These are phyloP conservation scores for Raddia guianensis DNA, from an alignment of 176 grass and related monocot genomes.

Conservation along the genomic window DNA sequence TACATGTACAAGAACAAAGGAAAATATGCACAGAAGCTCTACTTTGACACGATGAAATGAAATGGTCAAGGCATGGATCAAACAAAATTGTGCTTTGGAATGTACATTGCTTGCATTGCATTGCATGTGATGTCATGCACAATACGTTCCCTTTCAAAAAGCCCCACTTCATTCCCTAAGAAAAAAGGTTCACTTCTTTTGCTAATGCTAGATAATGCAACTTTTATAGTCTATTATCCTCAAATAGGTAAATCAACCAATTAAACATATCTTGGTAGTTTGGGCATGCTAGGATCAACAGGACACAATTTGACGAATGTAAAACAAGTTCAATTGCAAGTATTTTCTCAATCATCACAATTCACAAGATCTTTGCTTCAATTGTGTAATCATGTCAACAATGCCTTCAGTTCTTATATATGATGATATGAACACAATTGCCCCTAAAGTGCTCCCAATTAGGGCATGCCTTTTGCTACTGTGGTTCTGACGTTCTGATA, in stretches of 20 bases:
- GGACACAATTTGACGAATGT: neutral
- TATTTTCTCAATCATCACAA: constrained; percentile 10
- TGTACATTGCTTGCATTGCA: neutral
- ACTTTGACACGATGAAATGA: neutral
- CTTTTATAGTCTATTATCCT: neutral
- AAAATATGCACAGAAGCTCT: too few relatives aligned
- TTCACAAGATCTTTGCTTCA: neutral
- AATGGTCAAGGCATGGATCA: constrained; percentile 10
- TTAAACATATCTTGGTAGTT: constrained; percentile 1
- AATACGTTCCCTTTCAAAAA: neutral
- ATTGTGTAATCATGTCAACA: neutral
- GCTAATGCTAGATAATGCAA: neutral
- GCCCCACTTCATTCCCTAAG: neutral
- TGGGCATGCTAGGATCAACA: neutral
- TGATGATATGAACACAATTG: neutral
- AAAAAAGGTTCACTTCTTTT: neutral
- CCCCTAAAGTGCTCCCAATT: neutral
- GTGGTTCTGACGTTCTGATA: neutral
- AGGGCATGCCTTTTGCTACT: too few relatives aligned
- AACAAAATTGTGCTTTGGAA: neutral
- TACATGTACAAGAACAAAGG: too few relatives aligned
- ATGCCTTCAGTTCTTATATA: neutral
- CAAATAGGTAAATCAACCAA: neutral
- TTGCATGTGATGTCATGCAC: constrained; percentile 9
- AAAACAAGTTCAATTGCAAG: neutral